Base-by-base conservation (phyloP, 805 yeast genomes). In the Tanozyma kutaoensis region DNA sequence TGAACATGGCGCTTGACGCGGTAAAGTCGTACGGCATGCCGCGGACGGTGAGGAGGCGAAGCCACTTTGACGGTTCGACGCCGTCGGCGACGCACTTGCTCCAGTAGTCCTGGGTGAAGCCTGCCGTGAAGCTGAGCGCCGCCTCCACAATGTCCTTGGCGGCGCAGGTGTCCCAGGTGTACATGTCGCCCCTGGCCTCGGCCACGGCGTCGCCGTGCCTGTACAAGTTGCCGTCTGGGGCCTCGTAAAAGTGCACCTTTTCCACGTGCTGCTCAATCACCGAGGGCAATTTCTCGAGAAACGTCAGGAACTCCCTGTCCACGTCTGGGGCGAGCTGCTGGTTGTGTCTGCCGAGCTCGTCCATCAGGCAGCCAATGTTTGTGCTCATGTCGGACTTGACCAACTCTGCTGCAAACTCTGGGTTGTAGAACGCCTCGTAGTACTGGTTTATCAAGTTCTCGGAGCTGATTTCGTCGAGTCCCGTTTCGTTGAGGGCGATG, bases 271-370 rank as follows among this genome's bases (percentile, higher is more conserved):
- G n/a, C n/a, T n/a, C n/a, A n/a, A n/a, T n/a, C n/a, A n/a, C n/a
- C 36, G 14, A 61, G 58, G 3, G 48, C 23, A 3, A 64, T 50
- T 3, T 42, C 46, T 13, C 7, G 7, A 15, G 17, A 5, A 15
- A 15, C 7, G 17, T 15, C 17, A 15, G 17, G 50, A 25, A 74
- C 52, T 27, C 70, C 69, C 3, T 57, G 49, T 27, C 48, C 14
- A 85, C 70, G 0, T 51, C 41, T 0, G 78, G 74, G 26, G 78
- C 72, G 33, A 84, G 56, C 2, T 66, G 71, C 1, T 93, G 81
- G 42, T 80, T 82, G 43, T 86, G 95, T 42, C 95, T 66, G 2
- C 80, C 73, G 25, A 85, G 51, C 38, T 81, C 93, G 43, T 85
- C 95, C 39, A 85, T 62, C 0, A 76, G 62, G 15, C 66, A 56